Evolutionary conservation across 2,329 filamentous ascomycete genomes (phyloP).

Genomic region (Tothia fuscella): DNA sequence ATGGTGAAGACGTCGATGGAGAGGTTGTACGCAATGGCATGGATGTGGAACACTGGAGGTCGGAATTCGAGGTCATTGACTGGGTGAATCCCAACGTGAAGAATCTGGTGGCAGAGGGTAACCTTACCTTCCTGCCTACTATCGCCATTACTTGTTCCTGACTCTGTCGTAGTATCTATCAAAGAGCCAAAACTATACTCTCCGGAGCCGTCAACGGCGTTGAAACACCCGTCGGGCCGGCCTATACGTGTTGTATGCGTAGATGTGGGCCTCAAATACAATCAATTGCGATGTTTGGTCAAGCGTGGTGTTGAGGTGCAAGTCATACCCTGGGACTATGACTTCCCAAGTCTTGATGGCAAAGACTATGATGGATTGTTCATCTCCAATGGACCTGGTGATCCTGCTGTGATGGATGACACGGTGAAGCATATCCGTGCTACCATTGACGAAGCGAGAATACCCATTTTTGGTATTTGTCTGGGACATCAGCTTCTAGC

Average conservation of each 20-base stretch:
- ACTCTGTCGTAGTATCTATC: conserved; percentile 61
- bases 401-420: conserved; percentile 70
- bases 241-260: conserved; percentile 80
- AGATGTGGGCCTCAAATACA: conserved; percentile 97
- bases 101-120: conserved; percentile 91
- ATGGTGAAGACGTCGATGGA: conserved; percentile 20
- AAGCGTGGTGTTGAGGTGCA: conserved; percentile 85
- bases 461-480: conserved; percentile 92
- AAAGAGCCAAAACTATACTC: conserved; percentile 76
- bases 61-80: conserved; percentile 64
- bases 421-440: conserved; percentile 71
- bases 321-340: conserved; percentile 92
- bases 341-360: conserved; percentile 64
- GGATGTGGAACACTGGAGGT: conserved; percentile 33
- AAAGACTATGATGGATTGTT: conserved; percentile 93
- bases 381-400: conserved; percentile 93
- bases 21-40: conserved; percentile 23
- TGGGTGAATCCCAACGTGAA: conserved; percentile 88
- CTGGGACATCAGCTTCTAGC: conserved; percentile 89
- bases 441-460: conserved; percentile 66
- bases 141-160: conserved; percentile 10
- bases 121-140: conserved; percentile 27
- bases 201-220: conserved; percentile 55
- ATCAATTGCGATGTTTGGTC: conserved; percentile 88
- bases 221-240: conserved; percentile 81